phyloP scores from a whole-genome alignment of 2,329 filamentous ascomycete species.

The Aureobasidium musti region DNA sequence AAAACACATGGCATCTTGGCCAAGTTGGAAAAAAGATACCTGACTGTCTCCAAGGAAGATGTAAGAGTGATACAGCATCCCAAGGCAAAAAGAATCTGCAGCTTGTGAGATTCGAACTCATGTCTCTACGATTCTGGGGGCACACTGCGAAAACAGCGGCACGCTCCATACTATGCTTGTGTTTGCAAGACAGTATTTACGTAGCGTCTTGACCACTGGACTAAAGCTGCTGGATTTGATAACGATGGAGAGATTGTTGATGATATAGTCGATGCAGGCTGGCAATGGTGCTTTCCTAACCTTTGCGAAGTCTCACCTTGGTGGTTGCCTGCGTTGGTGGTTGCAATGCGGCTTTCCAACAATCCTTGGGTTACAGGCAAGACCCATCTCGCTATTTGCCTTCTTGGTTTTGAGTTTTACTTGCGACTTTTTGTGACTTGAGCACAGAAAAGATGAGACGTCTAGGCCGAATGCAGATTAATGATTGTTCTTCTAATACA shows the following conservation, averaged over 20 bases:
- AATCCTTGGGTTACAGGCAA: background rate
- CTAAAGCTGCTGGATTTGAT: background rate
- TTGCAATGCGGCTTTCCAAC: background rate
- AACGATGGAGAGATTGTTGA: too few species aligned
- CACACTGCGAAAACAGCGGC: background rate
- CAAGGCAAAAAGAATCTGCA: background rate
- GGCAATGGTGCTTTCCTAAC: background rate
- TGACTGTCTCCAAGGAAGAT: too few species aligned
- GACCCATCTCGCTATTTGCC: background rate
- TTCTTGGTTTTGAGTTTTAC: background rate
- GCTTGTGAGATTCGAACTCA: background rate
- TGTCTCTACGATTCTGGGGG: background rate
- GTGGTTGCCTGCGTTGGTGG: background rate
- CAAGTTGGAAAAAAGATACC: too few species aligned
- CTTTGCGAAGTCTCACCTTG: background rate
- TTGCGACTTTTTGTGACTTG: background rate
- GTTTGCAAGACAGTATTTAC: background rate
- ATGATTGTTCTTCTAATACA: background rate
- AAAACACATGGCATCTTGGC: too few species aligned
- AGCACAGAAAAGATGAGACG: background rate
- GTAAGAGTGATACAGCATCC: too few species aligned
- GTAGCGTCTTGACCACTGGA: slow-evolving; percentile 1
- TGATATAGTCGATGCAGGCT: background rate
- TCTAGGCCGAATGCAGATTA: background rate
- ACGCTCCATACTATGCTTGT: background rate